These are phyloP conservation scores for Conoideocrella luteorostrata DNA, from an alignment of 2,329 filamentous ascomycete species.

Conservation along the genomic window DNA sequence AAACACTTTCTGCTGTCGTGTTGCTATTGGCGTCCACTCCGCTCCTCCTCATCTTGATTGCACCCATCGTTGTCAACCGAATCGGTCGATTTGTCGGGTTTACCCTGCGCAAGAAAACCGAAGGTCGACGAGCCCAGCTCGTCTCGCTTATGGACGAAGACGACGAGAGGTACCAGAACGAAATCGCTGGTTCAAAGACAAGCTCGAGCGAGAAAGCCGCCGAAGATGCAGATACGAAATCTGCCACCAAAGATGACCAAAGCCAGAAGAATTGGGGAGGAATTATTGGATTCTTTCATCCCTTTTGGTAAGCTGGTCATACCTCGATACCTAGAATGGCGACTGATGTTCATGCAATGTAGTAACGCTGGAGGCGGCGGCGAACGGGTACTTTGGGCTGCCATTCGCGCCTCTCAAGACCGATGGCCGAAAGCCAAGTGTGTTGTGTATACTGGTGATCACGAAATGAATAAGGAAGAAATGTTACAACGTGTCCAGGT, in stretches of 20 bases:
- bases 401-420: slow-evolving; percentile 82
- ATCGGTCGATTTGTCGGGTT: slow-evolving; percentile 48
- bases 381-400: slow-evolving; percentile 93
- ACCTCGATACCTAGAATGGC: neutral
- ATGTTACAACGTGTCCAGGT: slow-evolving; percentile 76
- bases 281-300: slow-evolving; percentile 93
- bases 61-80: slow-evolving; percentile 17
- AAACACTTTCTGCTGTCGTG: slow-evolving; percentile 19
- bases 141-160: slow-evolving; percentile 44
- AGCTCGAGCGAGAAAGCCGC: slow-evolving; percentile 54
- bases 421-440: slow-evolving; percentile 85
- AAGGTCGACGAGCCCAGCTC: slow-evolving; percentile 53
- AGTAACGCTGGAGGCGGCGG: slow-evolving; percentile 95
- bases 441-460: slow-evolving; percentile 91
- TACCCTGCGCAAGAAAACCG: slow-evolving; percentile 56
- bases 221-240: slow-evolving; percentile 50
- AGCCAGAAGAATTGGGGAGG: slow-evolving; percentile 64
- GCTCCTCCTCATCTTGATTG: slow-evolving; percentile 17
- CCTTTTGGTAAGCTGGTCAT: slow-evolving; percentile 67
- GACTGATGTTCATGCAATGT: slow-evolving; percentile 6
- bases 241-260: slow-evolving; percentile 21
- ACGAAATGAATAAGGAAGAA: slow-evolving; percentile 72
- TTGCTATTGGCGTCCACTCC: slow-evolving; percentile 14
- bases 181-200: slow-evolving; percentile 26
- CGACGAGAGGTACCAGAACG: slow-evolving; percentile 30